Evolutionary conservation across 2,329 filamentous ascomycete genomes (phyloP).

Genomic region (Dothistroma septosporum): DNA sequence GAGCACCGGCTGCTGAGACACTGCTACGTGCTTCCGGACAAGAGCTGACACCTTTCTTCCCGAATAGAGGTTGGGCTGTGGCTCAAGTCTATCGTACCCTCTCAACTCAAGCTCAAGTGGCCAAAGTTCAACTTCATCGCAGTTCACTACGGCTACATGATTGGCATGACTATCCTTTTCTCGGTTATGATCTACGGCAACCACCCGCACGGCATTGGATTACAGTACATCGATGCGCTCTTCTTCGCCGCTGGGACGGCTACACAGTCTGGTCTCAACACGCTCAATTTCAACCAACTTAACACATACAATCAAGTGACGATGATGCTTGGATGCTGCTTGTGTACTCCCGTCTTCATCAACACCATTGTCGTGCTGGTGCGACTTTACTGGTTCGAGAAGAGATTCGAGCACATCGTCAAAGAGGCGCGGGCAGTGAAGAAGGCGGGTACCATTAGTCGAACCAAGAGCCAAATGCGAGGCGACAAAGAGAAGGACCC

Average conservation of each 20-base stretch:
- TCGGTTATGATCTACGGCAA: conserved; percentile 68
- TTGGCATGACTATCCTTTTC: conserved; percentile 65
- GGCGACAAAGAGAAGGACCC: conserved; percentile 38
- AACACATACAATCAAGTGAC: conserved; percentile 54
- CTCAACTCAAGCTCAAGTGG: conserved; percentile 32
- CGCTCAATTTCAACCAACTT: conserved; percentile 52
- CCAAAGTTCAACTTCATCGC: conserved; percentile 78
- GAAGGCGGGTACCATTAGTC: conserved; percentile 59
- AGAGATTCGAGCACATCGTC: conserved; percentile 82
- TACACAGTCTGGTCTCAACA: conserved; percentile 91
- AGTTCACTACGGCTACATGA: conserved; percentile 77
- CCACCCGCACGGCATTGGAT: conserved; percentile 44
- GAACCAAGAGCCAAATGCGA: conserved; percentile 37
- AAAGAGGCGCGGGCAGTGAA: conserved; percentile 66
- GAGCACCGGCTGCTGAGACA: no score
- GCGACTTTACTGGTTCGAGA: conserved; percentile 96
- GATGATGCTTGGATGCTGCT: conserved; percentile 66
- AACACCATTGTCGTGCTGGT: conserved; percentile 85
- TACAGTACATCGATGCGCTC: conserved; percentile 80
- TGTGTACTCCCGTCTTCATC: conserved; percentile 79
- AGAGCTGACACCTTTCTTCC: no score
- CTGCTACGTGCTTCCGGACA: no score
- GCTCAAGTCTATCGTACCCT: conserved; percentile 18
- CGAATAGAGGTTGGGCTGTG: no score
- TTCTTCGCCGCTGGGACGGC: conserved; percentile 82